Base-by-base conservation (phyloP, 225 moss, liverwort and hornwort species). In the Neckera pumila region DNA sequence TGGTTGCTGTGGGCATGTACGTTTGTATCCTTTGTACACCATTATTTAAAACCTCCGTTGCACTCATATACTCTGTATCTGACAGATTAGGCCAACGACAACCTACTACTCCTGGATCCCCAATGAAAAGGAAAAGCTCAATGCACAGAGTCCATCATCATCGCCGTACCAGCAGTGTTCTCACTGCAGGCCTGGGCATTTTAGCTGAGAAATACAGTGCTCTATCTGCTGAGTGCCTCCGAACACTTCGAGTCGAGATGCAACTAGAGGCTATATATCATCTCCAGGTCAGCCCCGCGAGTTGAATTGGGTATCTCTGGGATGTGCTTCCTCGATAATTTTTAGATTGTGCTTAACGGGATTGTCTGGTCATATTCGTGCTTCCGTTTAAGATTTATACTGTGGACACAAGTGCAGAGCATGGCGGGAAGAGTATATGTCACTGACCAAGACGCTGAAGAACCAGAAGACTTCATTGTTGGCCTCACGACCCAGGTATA, bases 371-470 rank as follows among this genome's bases (percentile, higher is more conserved):
- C 85, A 66, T 25, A 64, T 85, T 73, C 17, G 42, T 76, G 65
- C 64, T 77, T 61, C 42, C 66, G 71, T 54, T 84, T 54, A 85
- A 62, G 64, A 61, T 85, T n/a, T 40, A 59, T 90, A 56, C 64
- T 72, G 85, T 82, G 92, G 84, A 57, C 63, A n/a, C 87, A 80
- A 71, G 54, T 90, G 88, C 89, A 99, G 98, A 94, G 91, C 72
- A 96, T 99, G 92, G 65, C 91, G 65, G 95, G 97, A 70, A 91
- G 91, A 88, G 96, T 95, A n/a, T 99, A 99, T 89, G 91, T 97
- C 72, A 97, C 95, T 84, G 96, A 99, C 87, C 98, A 99, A 93
- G 98, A 99, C 93, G 98, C 98, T 78, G 98, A 97, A 92, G 98
- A 99, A 91, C 98, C 98, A 49, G 98, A 99, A 92, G 97, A 97